Base-by-base conservation (phyloP, 331 rosid species). In the Arachis monticola region DNA sequence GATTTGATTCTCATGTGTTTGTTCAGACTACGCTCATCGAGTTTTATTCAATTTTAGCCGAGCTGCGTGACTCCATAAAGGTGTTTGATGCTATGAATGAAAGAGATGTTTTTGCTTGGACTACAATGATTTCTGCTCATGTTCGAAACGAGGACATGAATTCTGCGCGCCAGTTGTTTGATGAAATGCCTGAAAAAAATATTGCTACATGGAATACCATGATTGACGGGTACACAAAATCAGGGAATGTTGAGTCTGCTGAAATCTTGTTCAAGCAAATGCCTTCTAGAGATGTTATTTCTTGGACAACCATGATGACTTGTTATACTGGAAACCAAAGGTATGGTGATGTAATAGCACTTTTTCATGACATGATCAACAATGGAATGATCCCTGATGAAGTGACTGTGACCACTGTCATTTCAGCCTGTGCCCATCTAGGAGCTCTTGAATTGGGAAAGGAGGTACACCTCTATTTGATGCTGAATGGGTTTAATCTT, bases 361-460 rank as follows among this genome's bases (percentile, higher is more conserved):
- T 85, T 73, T 93, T 85, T 73, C 67, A 70, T 73, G 81, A 87
- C 40, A 87, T 89, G 97, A 75, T 79, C 27, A 8, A 14, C 51
- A 80, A 84, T 72, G 88, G 89, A 67, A 64, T 85, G 32, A 76
- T 46, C 68, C 93, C 93, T 11, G 93, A 91, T 79, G 87, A 81
- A 75, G 88, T 91, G 81, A 80, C 97, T 3, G 40, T 89, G 80
- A 67, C 84, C 14, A 80, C 90, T 58, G 82, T 89, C 58, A 58
- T 91, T 76, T 89, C 96, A 1, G 86, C 93, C 14, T 88, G 93
- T 83, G 96, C 94, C 30, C 96, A 93, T 85, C 70, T 91, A 6
- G 98, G 96, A 67, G 90, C 90, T 5, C 91, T 91, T 52, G 91
- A 87, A 46, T 67, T 91, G 27, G 98, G 97, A 72, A 93, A 77